Base-by-base conservation (phyloP, 176 grass and related monocot species). In the Oryza glaberrima region DNA sequence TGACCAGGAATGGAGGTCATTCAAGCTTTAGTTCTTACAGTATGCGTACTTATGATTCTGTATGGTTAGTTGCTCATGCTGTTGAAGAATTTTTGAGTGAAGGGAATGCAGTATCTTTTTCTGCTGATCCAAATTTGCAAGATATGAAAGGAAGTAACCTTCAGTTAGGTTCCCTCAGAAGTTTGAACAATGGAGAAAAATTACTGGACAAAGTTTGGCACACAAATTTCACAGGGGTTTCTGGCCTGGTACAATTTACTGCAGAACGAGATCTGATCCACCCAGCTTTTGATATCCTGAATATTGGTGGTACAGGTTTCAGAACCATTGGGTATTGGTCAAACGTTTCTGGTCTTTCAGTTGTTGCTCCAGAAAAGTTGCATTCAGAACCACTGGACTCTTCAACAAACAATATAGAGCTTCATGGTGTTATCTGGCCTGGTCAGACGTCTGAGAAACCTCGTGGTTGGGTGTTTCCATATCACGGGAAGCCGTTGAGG, bases 21-120 rank as follows among this genome's bases (percentile, higher is more conserved):
- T 68, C 52, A 22, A 78, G 61, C 36, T 87, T 93, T 77, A 93
- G 71, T 82, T 82, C 82, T 64, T 98, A 98, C 78, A 88, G 82
- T 20, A 85, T 94, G 26, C 90, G 69, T 69, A 90, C 90, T 80
- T 95, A 98, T 51, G 92, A 98, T 87, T 93, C 95, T 47, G 87
- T 98, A 65, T 95, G 90, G 95, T 67, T 95, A 78, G 91, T 87
- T 91, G 95, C 95, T 69, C 91, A 45, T 91, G 90, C 92, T n/a
- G 82, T 93, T 68, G 92, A 98, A 61, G 83, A 11, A n/a, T 93
- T 98, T 81, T 78, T 98, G 68, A 91, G 79, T 46, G 84, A 89
- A 71, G 90, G 92, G 60, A 82, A 90, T 45, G 72, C 10, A 4
- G 64, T 98, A 48, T 90, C 87, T 64, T 98, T 98, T 90, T 98